Percentiles rank a stretch among this genome's conserved stretches.
Conservation (phyloP, 306 rosid genomes). For the Dalbergia cochinchinensis region DNA sequence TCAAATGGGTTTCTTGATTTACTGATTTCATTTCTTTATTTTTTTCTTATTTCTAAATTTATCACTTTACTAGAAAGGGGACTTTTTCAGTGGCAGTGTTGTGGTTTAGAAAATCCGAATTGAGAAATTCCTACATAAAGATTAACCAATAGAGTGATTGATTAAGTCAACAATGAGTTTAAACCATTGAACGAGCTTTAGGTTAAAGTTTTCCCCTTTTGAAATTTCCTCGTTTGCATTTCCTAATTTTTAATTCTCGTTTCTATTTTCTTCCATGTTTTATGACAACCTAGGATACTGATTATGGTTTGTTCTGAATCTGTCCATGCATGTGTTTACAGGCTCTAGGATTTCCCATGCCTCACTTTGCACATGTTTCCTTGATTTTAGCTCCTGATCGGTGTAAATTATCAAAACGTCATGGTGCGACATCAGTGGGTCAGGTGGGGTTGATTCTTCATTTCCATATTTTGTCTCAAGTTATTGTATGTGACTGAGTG, state of each 20-base stretch:
- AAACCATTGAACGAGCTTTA: conserved; percentile 4
- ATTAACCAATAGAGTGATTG: neutral
- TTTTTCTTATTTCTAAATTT: neutral
- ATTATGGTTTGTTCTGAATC: conserved; percentile 29
- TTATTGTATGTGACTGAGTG: neutral
- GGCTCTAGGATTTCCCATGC: conserved; percentile 88
- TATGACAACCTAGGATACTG: conserved; percentile 34
- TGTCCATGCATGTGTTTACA: conserved; percentile 47
- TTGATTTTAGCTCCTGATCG: conserved; percentile 96
- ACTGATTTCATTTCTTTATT: conserved; percentile 5
- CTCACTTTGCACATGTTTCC: conserved; percentile 87
- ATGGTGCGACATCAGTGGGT: conserved; percentile 98
- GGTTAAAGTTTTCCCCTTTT: neutral
- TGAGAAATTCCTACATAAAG: neutral
- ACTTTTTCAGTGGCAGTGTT: neutral
- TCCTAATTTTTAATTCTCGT: conserved; percentile 9
- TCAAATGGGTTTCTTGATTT: conserved; percentile 1
- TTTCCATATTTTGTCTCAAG: neutral
- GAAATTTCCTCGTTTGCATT: neutral
- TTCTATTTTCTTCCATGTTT: conserved; percentile 21
- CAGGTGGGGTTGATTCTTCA: conserved; percentile 60
- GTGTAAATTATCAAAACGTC: conserved; percentile 95
- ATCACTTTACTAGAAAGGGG: neutral
- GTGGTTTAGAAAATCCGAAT: neutral
- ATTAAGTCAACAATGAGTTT: neutral